These are phyloP conservation scores for Dioscorea zingiberensis DNA, from an alignment of 106 monocot species.

Conservation along the genomic window DNA sequence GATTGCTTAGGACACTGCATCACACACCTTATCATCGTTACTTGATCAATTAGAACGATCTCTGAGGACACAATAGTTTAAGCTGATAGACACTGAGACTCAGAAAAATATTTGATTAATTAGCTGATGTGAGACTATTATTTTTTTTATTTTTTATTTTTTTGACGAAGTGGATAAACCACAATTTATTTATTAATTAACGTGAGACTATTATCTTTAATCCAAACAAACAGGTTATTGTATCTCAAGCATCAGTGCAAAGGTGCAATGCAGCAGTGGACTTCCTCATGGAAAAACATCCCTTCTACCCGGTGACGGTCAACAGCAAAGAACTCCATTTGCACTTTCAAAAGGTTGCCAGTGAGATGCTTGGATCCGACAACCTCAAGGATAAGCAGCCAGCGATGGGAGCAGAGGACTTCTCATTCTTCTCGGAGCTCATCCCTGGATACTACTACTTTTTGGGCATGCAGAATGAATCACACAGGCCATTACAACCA, in stretches of 20 bases:
- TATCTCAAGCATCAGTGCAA: slow-evolving; percentile 59
- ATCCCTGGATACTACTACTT: slow-evolving; percentile 66
- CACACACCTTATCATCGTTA: no score
- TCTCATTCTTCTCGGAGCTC: slow-evolving; percentile 74
- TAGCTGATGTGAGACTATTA: not conserved
- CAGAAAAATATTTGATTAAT: not conserved
- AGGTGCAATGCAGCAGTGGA: slow-evolving; percentile 58
- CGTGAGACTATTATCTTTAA: not conserved
- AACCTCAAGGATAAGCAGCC: slow-evolving; percentile 45
- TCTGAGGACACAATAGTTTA: no score
- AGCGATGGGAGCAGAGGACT: slow-evolving; percentile 87
- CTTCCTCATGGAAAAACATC: slow-evolving; percentile 58
- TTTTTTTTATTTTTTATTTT: no score
- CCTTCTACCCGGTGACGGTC: slow-evolving; percentile 68
- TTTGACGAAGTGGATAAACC: no score
- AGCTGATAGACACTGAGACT: no score
- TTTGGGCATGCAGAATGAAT: slow-evolving; percentile 5
- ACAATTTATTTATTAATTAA: not conserved
- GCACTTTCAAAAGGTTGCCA: slow-evolving; percentile 51
- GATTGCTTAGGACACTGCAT: no score
- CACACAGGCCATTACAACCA: not conserved
- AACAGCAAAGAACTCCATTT: slow-evolving; percentile 47
- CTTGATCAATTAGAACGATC: no score
- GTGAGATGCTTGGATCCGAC: slow-evolving; percentile 39
- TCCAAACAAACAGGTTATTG: slow-evolving; percentile 37